Conservation (phyloP, 2,329 filamentous ascomycete genomes). For the Xylariaceae sp. region DNA sequence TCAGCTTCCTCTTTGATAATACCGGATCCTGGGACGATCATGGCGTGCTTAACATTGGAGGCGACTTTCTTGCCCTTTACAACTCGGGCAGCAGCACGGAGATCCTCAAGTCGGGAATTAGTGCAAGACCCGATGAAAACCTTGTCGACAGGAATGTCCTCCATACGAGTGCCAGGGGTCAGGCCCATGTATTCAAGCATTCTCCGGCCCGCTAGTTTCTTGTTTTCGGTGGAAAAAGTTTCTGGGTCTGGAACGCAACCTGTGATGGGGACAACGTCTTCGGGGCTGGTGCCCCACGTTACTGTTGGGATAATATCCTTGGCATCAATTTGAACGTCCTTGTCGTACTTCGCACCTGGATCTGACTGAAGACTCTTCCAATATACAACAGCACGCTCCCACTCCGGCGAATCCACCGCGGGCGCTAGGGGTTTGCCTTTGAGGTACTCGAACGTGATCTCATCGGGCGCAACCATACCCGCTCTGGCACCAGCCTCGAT, state of each 20-base stretch:
- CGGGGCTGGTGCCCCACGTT: constrained; percentile 95
- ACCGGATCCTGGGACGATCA: constrained; percentile 95
- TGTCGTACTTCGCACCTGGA: constrained; percentile 83
- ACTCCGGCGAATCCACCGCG: constrained; percentile 77
- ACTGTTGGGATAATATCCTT: constrained; percentile 93
- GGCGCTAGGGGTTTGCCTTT: constrained; percentile 88
- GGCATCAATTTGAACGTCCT: constrained; percentile 82
- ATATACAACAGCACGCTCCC: constrained; percentile 84
- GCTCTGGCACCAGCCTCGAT: constrained; percentile 94
- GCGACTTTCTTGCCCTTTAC: constrained; percentile 87
- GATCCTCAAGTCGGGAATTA: constrained; percentile 93
- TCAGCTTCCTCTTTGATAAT: constrained; percentile 92
- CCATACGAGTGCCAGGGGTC: constrained; percentile 79
- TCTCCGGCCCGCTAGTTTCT: constrained; percentile 75
- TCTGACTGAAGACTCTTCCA: constrained; percentile 87
- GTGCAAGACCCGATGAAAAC: constrained; percentile 98
- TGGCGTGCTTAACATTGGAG: constrained; percentile 83
- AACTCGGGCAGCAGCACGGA: constrained; percentile 80
- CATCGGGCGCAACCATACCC: constrained; percentile 94
- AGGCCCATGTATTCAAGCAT: constrained; percentile 97
- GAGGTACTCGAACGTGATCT: constrained; percentile 92
- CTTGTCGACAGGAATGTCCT: constrained; percentile 91
- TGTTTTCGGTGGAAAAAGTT: constrained; percentile 74
- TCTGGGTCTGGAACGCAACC: constrained; percentile 87
- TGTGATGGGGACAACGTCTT: constrained; percentile 94